phyloP scores from a whole-genome alignment of 495 filamentous ascomycete species.

The Podospora didyma region DNA sequence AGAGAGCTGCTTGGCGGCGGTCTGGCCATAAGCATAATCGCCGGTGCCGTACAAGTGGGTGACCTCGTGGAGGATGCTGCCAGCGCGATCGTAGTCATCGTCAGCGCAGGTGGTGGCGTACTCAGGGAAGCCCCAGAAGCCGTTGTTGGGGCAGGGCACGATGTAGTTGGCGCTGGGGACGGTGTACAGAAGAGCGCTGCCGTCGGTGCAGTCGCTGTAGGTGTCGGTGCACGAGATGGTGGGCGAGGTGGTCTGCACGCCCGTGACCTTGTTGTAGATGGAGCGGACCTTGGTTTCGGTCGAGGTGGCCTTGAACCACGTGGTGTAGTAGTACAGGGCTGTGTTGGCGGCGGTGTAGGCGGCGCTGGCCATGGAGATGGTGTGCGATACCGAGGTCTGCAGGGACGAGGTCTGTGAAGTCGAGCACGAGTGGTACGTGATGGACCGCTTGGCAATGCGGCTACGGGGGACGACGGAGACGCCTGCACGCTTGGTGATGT shows the following conservation, averaged over 20 bases:
- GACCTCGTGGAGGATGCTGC: conserved; percentile 27
- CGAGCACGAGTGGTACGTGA: too few relatives aligned
- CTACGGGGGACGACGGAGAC: too few relatives aligned
- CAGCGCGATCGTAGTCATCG: conserved; percentile 27
- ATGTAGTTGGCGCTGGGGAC: conserved; percentile 22
- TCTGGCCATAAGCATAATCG: too few relatives aligned
- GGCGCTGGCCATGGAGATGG: conserved; percentile 16
- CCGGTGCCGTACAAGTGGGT: background rate
- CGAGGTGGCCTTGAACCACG: conserved; percentile 24
- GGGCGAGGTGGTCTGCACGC: conserved; percentile 24
- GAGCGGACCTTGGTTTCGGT: conserved; percentile 12
- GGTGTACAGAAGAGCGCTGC: conserved; percentile 22
- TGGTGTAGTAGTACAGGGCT: conserved; percentile 18
- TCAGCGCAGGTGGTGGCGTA: conserved; percentile 20
- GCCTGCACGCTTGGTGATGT: too few relatives aligned
- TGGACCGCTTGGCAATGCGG: too few relatives aligned
- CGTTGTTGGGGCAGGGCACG: conserved; percentile 25
- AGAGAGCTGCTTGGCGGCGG: too few relatives aligned
- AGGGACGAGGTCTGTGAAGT: too few relatives aligned
- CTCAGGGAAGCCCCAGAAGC: conserved; percentile 25
- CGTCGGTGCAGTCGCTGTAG: conserved; percentile 20
- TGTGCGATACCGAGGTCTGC: too few relatives aligned
- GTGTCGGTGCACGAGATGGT: conserved; percentile 25
- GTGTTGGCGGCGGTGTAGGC: conserved; percentile 19
- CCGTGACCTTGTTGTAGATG: conserved; percentile 23